These are phyloP conservation scores for Knufia petricola DNA, from an alignment of 2,329 filamentous ascomycete species.

Conservation along the genomic window DNA sequence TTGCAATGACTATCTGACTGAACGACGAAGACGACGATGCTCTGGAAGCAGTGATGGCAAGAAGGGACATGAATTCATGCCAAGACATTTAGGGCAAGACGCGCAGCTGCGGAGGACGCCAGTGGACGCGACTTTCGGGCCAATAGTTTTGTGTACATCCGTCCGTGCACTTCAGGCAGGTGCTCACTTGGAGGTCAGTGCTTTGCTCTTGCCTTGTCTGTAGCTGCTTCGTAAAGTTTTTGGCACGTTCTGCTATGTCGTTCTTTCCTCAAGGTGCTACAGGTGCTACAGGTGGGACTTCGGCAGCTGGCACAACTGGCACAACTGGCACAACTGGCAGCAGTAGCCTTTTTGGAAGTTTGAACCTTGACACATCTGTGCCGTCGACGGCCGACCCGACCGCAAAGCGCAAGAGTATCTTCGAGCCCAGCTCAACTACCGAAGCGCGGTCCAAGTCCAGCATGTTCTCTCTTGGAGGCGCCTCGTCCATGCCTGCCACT, in stretches of 20 bases:
- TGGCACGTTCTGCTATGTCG: conserved; percentile 13
- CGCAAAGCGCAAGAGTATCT: conserved; percentile 22
- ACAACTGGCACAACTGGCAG: too few species aligned
- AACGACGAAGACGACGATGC: too few species aligned
- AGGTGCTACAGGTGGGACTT: conserved; percentile 10
- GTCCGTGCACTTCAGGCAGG: not conserved
- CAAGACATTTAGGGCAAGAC: not conserved
- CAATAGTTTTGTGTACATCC: not conserved
- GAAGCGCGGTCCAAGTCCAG: conserved; percentile 11
- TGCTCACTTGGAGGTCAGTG: not conserved
- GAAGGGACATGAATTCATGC: not conserved
- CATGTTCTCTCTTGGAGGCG: conserved; percentile 11
- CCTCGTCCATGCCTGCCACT: conserved; percentile 11
- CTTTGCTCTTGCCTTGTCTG: not conserved
- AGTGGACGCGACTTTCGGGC: not conserved
- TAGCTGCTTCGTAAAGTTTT: not conserved
- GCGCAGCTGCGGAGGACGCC: not conserved
- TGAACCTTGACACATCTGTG: conserved; percentile 17
- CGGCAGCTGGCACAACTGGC: conserved; percentile 7
- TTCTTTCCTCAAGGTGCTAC: conserved; percentile 18
- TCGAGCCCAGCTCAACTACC: conserved; percentile 16
- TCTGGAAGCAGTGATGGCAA: not conserved
- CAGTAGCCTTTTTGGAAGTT: conserved; percentile 14
- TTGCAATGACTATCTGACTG: not conserved
- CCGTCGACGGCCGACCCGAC: conserved; percentile 13